Percentiles rank a stretch among this genome's conserved stretches.
Conservation (phyloP, 768 basidiomycete genomes). For the Hortiboletus flavorubellus region DNA sequence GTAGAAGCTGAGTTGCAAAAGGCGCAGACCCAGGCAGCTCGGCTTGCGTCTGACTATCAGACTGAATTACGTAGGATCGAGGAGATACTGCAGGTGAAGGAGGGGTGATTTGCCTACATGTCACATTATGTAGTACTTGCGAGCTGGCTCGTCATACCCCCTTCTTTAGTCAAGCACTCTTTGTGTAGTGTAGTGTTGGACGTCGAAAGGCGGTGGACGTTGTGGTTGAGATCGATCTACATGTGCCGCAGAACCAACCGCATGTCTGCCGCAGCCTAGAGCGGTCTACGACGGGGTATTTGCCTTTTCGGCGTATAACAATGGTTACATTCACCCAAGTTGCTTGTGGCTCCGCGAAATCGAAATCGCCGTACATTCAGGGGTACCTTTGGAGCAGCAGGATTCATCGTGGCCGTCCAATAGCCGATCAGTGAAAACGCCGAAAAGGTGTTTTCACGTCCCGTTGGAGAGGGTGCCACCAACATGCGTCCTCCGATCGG, state of each 20-base stretch:
- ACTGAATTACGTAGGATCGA: conserved; percentile 34
- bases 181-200: conserved; percentile 3
- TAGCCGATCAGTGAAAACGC: conserved; percentile 26
- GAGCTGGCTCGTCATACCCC: conserved; percentile 22
- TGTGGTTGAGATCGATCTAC: conserved; percentile 20
- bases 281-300: conserved; percentile 5
- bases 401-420: conserved; percentile 25
- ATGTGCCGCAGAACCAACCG: conserved; percentile 5
- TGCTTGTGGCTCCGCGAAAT: conserved; percentile 10
- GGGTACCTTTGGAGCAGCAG: conserved; percentile 15
- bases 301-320: background rate
- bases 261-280: conserved; percentile 5
- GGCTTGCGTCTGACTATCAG: conserved; percentile 34
- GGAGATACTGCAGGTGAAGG: conserved; percentile 31
- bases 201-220: background rate
- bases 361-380: conserved; percentile 19
- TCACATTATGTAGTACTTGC: conserved; percentile 23
- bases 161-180: conserved; percentile 2
- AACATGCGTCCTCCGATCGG: conserved; percentile 13
- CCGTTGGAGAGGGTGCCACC: conserved; percentile 5
- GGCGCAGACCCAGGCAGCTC: conserved; percentile 29
- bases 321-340: background rate
- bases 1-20: conserved; percentile 29
- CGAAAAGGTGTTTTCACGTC: conserved; percentile 14
- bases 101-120: conserved; percentile 16